Conservation (phyloP, 345 rosid species). For the Salix purpurea region DNA sequence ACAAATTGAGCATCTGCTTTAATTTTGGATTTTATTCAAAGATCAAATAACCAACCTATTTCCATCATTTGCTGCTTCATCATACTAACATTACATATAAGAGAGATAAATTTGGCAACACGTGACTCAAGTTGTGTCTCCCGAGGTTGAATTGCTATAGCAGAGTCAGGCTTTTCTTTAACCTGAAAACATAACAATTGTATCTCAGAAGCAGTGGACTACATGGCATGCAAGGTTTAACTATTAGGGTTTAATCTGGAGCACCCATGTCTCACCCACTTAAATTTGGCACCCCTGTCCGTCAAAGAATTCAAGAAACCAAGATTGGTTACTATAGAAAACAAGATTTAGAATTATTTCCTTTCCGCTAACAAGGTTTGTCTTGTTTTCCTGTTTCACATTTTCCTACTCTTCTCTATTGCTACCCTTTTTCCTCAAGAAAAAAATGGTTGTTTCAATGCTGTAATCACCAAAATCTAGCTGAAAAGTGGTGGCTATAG, state of each 20-base stretch:
- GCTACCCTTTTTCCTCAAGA: not conserved
- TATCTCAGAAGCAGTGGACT: conserved; percentile 12
- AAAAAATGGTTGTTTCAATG: too few species aligned
- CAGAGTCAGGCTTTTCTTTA: conserved; percentile 28
- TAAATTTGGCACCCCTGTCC: not conserved
- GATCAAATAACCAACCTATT: conserved; percentile 51
- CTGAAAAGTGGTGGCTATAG: not conserved
- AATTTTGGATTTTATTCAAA: conserved; percentile 11
- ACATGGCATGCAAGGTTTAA: not conserved
- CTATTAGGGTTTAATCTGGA: not conserved
- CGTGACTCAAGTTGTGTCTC: conserved; percentile 61
- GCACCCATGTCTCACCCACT: not conserved
- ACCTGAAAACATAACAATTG: conserved; percentile 34
- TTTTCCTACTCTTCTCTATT: not conserved
- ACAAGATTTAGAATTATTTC: not conserved
- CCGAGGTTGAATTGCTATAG: conserved; percentile 45
- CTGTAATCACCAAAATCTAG: not conserved
- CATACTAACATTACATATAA: conserved; percentile 83
- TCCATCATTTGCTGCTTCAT: conserved; percentile 95
- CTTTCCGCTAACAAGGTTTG: not conserved
- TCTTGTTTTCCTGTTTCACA: not conserved
- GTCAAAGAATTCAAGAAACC: not conserved
- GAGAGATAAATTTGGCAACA: conserved; percentile 74
- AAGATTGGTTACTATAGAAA: not conserved
- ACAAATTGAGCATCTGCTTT: not conserved